Percentiles rank a stretch among this genome's conserved stretches.
Conservation (phyloP, 176 grass and related monocot species). For the Saccharum officinarum region DNA sequence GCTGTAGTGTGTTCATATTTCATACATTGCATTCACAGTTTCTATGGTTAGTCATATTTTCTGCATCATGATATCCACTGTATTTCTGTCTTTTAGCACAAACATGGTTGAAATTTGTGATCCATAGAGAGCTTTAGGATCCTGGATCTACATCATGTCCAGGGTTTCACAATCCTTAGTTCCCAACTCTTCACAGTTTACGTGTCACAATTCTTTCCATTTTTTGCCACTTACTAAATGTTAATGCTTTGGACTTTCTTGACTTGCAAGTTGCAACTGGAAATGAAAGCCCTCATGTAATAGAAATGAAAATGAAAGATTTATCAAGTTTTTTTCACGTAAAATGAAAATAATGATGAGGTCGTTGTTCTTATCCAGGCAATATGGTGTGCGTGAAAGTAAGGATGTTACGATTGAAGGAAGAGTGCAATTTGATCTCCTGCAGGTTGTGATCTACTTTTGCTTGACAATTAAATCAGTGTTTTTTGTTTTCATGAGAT, state of each 20-base stretch:
- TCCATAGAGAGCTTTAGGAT: background rate
- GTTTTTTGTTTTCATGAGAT: slow-evolving; percentile 7
- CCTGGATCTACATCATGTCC: background rate
- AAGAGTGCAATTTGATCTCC: slow-evolving; percentile 97
- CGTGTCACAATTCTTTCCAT: background rate
- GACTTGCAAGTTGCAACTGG: background rate
- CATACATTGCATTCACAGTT: background rate
- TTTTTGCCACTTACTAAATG: slow-evolving; percentile 14
- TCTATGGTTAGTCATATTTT: slow-evolving; percentile 4
- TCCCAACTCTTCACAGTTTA: background rate
- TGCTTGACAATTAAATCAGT: slow-evolving; percentile 6
- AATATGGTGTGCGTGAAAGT: slow-evolving; percentile 93
- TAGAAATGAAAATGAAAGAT: slow-evolving; percentile 17
- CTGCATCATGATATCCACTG: background rate
- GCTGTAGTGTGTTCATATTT: background rate
- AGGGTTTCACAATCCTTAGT: background rate
- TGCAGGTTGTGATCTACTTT: slow-evolving; percentile 73
- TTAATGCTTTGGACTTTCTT: slow-evolving; percentile 26
- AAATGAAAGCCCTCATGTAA: background rate
- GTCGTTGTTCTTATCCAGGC: slow-evolving; percentile 54
- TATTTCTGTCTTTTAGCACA: background rate
- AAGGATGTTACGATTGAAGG: slow-evolving; percentile 97
- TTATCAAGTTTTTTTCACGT: background rate
- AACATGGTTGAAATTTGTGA: background rate
- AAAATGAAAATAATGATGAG: slow-evolving; percentile 18